Evolutionary conservation across 208 protist genomes (phyloP).

Genomic region (Crithidia brevicula): DNA sequence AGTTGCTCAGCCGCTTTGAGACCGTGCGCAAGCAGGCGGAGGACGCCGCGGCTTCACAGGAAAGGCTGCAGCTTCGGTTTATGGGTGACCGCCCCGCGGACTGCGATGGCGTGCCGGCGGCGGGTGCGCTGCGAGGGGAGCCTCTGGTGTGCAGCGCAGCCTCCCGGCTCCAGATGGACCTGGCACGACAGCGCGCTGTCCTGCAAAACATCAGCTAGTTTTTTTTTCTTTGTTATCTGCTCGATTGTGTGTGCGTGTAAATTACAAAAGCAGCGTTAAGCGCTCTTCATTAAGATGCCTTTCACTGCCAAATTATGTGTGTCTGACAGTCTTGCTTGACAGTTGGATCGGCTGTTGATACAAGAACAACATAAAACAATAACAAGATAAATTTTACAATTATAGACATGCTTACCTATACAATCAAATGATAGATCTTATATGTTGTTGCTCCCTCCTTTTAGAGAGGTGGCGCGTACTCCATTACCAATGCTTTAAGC

Average conservation of each 20-base stretch:
- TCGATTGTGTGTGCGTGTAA: constrained; percentile 16
- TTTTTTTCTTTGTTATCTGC: constrained; percentile 15
- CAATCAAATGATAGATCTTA: background rate
- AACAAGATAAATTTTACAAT: background rate
- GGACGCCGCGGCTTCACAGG: constrained; percentile 58
- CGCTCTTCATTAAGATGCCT: no score
- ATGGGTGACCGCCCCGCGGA: constrained; percentile 37
- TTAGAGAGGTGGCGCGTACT: background rate
- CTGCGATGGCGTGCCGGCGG: constrained; percentile 5
- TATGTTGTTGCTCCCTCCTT: constrained; percentile 3
- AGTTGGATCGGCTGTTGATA: no score
- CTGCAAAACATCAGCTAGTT: constrained; percentile 48
- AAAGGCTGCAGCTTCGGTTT: constrained; percentile 58
- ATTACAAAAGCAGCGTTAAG: no score
- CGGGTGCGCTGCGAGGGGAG: constrained; percentile 21
- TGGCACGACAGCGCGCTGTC: constrained; percentile 82
- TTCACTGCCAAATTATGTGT: background rate
- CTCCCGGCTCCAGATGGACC: constrained; percentile 77
- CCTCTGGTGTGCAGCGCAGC: constrained; percentile 39
- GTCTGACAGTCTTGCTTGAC: no score
- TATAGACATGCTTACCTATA: background rate
- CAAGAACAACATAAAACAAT: no score
- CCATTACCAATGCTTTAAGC: no score
- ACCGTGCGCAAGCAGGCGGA: constrained; percentile 69
- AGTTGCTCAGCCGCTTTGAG: constrained; percentile 74